These are phyloP conservation scores for Cronartium quercuum DNA, from an alignment of 1,284 basidiomycete genomes.

Conservation along the genomic window DNA sequence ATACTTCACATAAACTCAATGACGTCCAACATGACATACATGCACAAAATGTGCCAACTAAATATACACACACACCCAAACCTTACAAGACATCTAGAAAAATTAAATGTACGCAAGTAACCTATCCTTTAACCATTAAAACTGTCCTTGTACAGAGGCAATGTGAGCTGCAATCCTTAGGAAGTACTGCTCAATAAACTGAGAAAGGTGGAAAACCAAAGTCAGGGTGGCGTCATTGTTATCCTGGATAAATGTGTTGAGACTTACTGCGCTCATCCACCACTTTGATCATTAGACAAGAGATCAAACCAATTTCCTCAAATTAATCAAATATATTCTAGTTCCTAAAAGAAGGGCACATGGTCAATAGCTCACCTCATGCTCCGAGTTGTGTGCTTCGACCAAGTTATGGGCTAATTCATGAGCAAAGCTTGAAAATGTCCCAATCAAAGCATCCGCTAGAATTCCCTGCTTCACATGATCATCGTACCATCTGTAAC, in stretches of 20 bases:
- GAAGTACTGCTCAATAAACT: constrained; percentile 40
- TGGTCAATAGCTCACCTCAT: constrained; percentile 13
- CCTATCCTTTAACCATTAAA: too few species aligned
- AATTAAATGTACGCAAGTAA: too few species aligned
- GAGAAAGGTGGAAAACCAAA: not conserved
- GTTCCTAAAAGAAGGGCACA: not conserved
- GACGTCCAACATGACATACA: too few species aligned
- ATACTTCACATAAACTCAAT: too few species aligned
- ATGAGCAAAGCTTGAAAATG: constrained; percentile 36
- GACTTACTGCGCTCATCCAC: constrained; percentile 38
- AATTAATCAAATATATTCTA: not conserved
- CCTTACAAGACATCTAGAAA: too few species aligned
- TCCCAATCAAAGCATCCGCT: constrained; percentile 35
- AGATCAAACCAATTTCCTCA: not conserved
- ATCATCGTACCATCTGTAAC: constrained; percentile 37
- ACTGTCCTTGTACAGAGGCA: not conserved
- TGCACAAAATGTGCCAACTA: too few species aligned
- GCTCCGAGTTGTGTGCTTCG: constrained; percentile 34
- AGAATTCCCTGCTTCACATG: constrained; percentile 36
- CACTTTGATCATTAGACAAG: constrained; percentile 1
- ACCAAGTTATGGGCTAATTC: constrained; percentile 39
- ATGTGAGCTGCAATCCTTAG: constrained; percentile 21
- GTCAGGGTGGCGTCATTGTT: not conserved
- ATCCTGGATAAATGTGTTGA: not conserved
- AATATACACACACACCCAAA: too few species aligned